Evolutionary conservation across 441 rosid genomes (phyloP).

Genomic region (Sinapis alba): DNA sequence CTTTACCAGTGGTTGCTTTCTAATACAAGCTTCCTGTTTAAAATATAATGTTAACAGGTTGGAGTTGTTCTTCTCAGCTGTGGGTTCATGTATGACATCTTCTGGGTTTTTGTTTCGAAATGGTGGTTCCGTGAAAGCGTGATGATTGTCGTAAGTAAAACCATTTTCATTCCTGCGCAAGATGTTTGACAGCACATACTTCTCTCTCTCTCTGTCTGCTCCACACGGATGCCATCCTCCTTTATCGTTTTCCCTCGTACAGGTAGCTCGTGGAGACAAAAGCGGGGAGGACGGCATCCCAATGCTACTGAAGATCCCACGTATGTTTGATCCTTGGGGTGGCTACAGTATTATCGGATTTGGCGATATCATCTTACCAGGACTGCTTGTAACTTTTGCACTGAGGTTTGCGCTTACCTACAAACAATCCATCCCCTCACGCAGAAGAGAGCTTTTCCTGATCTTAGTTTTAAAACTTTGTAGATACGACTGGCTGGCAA

Average conservation of each 20-base stretch:
- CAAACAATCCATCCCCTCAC: constrained; percentile 3
- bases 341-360: constrained; percentile 83
- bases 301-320: constrained; percentile 76
- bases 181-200: background rate
- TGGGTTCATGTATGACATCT: constrained; percentile 79
- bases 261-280: constrained; percentile 86
- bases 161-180: background rate
- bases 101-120: constrained; percentile 80
- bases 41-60: constrained; percentile 50
- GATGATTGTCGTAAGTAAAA: constrained; percentile 68
- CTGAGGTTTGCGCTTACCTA: constrained; percentile 50
- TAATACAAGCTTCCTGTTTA: constrained; percentile 13
- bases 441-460: background rate
- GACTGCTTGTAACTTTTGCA: constrained; percentile 69
- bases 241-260: constrained; percentile 20
- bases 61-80: constrained; percentile 80
- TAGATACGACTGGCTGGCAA: constrained; percentile 89
- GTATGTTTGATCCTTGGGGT: constrained; percentile 87
- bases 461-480: constrained; percentile 31
- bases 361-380: constrained; percentile 79
- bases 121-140: constrained; percentile 78
- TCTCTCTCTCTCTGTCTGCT: constrained; percentile 8
- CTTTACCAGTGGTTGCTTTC: background rate
- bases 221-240: background rate
- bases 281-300: constrained; percentile 85